These are phyloP conservation scores for Coemansia sp. DNA, from an alignment of 192 early-diverging fungal genomes.

Conservation along the genomic window DNA sequence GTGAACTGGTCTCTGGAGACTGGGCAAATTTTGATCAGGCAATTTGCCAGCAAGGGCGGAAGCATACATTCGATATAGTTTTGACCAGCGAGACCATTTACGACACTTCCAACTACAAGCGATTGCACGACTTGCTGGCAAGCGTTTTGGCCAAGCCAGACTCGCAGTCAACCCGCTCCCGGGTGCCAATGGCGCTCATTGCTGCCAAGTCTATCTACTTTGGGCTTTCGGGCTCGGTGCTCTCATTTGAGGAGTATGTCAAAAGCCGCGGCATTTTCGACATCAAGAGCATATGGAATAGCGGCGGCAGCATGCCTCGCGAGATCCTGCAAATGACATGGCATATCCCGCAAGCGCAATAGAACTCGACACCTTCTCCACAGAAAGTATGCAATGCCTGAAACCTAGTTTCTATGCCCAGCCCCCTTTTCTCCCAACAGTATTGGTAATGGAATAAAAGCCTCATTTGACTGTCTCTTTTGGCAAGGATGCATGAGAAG, in stretches of 20 bases:
- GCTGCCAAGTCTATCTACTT: conserved; percentile 95
- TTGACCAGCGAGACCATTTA: conserved; percentile 81
- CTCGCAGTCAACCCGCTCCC: conserved; percentile 16
- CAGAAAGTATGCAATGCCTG: no score
- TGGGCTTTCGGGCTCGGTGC: conserved; percentile 85
- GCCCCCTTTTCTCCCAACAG: no score
- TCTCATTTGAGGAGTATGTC: conserved; percentile 69
- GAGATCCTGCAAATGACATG: conserved; percentile 70
- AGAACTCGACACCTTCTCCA: no score
- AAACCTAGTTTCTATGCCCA: no score
- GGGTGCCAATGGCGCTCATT: conserved; percentile 54
- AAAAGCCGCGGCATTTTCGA: conserved; percentile 55
- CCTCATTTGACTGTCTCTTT: no score
- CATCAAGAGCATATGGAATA: conserved; percentile 61
- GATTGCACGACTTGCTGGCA: conserved; percentile 60
- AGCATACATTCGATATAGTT: conserved; percentile 66
- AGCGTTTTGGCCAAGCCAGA: conserved; percentile 42
- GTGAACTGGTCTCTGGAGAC: conserved; percentile 65
- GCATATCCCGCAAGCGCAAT: background rate
- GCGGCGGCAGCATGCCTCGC: conserved; percentile 61
- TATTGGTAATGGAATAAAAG: no score
- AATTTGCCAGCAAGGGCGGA: conserved; percentile 45
- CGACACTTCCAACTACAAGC: conserved; percentile 59
- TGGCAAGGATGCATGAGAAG: no score
- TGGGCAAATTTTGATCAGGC: conserved; percentile 57